A percentile compares a stretch with the other conserved stretches of the same genome.
Evolutionary conservation across 2,329 filamentous ascomycete genomes (phyloP).

Genomic region (Lasiodiplodia sp.): DNA sequence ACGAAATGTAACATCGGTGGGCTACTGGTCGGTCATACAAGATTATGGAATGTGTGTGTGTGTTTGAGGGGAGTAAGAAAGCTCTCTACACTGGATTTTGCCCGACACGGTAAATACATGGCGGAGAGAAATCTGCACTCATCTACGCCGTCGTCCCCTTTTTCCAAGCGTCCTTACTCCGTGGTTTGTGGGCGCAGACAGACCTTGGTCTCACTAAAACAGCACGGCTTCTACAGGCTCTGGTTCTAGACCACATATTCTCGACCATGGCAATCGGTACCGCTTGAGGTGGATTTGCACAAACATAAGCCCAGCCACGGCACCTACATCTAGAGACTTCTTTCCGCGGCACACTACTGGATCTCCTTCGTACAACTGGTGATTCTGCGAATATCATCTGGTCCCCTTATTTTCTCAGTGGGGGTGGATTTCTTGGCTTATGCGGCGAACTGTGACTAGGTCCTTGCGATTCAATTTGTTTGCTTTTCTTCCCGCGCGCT

Average conservation of each 20-base stretch:
- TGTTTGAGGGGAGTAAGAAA: slow-evolving; percentile 1
- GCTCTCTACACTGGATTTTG: neutral
- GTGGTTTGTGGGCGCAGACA: neutral
- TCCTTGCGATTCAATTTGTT: neutral
- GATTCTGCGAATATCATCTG: neutral
- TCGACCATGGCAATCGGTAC: neutral
- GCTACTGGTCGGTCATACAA: neutral
- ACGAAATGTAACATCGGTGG: slow-evolving; percentile 3
- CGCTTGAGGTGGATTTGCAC: neutral
- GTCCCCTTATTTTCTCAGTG: neutral
- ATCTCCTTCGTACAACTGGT: neutral
- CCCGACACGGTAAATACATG: neutral
- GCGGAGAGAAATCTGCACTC: neutral
- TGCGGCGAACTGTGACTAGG: neutral
- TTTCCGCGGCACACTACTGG: neutral
- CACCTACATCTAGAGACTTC: neutral
- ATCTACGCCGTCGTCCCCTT: neutral
- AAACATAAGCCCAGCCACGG: neutral
- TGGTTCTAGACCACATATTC: neutral
- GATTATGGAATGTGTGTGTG: neutral
- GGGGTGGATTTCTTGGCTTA: neutral
- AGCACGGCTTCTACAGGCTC: neutral
- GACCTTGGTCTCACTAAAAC: neutral
- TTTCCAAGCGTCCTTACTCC: neutral
- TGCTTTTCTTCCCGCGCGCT: neutral